Conservation (phyloP, 768 basidiomycete genomes). For the Nidularia pulvinata region DNA sequence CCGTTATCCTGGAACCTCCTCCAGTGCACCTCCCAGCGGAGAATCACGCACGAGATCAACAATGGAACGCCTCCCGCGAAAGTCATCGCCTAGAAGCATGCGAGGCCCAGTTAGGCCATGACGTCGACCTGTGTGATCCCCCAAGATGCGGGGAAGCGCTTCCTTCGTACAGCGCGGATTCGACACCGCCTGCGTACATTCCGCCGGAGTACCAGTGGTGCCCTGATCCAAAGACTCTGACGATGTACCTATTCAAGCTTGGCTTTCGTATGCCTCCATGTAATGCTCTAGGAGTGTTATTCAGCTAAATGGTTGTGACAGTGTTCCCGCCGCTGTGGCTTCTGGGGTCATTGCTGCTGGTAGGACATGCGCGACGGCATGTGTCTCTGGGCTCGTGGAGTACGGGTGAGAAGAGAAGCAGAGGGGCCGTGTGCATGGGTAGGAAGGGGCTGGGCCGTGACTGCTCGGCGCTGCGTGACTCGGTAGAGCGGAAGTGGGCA, state of each 20-base stretch:
- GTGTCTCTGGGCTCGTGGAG: too few species aligned
- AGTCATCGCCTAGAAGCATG: too few species aligned
- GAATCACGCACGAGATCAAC: too few species aligned
- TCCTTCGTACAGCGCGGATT: not conserved
- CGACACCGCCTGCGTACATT: not conserved
- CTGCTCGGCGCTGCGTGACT: too few species aligned
- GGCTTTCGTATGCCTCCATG: not conserved
- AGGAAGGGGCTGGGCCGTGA: not conserved
- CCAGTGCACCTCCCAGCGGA: too few species aligned
- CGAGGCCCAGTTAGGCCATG: too few species aligned
- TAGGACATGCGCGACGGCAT: not conserved
- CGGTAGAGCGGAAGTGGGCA: not conserved
- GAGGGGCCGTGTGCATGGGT: not conserved
- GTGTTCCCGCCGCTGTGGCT: slow-evolving; percentile 1
- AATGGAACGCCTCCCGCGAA: too few species aligned
- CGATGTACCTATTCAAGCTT: not conserved
- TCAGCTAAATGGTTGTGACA: not conserved
- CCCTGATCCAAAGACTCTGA: not conserved
- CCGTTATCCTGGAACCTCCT: too few species aligned
- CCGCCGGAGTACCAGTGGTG: not conserved
- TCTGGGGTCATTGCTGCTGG: not conserved
- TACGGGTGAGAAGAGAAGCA: not conserved
- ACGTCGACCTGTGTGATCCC: not conserved
- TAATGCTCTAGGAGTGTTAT: not conserved
- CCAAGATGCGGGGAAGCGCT: not conserved